Conservation (phyloP, 768 basidiomycete genomes). For the Hydnomerulius pinastri region DNA sequence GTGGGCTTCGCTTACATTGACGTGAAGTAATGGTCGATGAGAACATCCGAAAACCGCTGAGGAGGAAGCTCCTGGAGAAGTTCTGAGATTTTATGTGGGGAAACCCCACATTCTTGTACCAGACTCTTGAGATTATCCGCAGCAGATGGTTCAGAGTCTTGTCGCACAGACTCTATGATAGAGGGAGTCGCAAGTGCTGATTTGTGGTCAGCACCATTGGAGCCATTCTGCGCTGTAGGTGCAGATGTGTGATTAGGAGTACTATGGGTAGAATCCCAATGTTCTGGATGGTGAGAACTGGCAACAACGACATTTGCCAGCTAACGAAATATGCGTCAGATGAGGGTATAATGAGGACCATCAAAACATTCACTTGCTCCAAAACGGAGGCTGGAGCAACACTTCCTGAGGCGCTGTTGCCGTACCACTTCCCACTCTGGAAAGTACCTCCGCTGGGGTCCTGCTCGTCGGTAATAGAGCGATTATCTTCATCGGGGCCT, state of each 20-base stretch:
- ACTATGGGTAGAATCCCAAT: conserved; percentile 26
- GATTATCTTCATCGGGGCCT: conserved; percentile 61
- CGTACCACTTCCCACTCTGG: conserved; percentile 86
- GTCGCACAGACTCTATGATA: conserved; percentile 44
- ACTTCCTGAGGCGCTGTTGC: conserved; percentile 81
- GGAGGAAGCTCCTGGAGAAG: conserved; percentile 88
- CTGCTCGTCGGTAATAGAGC: conserved; percentile 75
- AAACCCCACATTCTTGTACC: conserved; percentile 90
- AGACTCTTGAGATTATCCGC: conserved; percentile 84
- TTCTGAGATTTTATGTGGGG: conserved; percentile 88
- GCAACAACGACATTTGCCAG: conserved; percentile 56
- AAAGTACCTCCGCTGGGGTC: conserved; percentile 76
- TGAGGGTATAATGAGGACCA: conserved; percentile 9
- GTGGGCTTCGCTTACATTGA: conserved; percentile 53
- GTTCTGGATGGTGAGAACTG: conserved; percentile 31
- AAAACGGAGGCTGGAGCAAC: conserved; percentile 78
- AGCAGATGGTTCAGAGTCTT: conserved; percentile 50
- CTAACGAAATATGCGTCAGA: conserved; percentile 37
- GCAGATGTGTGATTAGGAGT: conserved; percentile 9
- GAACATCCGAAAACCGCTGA: conserved; percentile 67
- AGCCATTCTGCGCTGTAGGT: conserved; percentile 23
- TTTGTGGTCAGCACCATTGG: conserved; percentile 29
- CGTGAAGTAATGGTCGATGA: conserved; percentile 81
- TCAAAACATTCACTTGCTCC: conserved; percentile 61
- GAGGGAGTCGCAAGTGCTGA: conserved; percentile 27